Base-by-base conservation (phyloP, 495 filamentous ascomycete species). In the Daldinia bambusicola region DNA sequence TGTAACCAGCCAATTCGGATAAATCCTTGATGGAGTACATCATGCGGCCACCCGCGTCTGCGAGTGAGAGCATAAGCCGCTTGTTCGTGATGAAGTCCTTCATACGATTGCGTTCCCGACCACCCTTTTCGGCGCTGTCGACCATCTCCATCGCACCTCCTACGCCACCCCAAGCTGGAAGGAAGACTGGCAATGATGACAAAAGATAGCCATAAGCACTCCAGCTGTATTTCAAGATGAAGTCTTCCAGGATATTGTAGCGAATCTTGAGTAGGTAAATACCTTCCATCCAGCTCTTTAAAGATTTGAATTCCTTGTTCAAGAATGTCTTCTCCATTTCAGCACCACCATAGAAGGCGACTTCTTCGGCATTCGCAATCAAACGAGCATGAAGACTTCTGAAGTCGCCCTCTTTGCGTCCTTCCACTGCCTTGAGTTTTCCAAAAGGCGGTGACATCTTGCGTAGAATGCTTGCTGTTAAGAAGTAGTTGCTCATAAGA, bases 21-120 rank as follows among this genome's bases (percentile, higher is more conserved):
- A 99, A 91, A 74, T 99, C 96, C 82, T 99, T 99, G 82, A 99
- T 94, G 69, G 90, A 93, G 82, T 98, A 98, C 96, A 99, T 99
- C 91, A 99, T 95, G 38, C 96, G 87, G 20, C 94, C 94, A 60
- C 96, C 96, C 8, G 96, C 96, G 78, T 99, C 96, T 4, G 96
- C 96, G 14, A 98, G 86, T 18, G 95, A 98, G 31, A 99, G 87
- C 96, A 99, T 98, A 61, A 99, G 87, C 1, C 96, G 91, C 79
- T 98, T 98, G 80, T 99, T 99, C 14, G 95, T 98, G 80, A 99
- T 97, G 80, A 99, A 99, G n/a, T 95, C 90, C 82, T 95, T 94
- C 95, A 98, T 98, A 34, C 96, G 91, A 63, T 87, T 86, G 37
- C 90, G 87, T 77, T 97, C 93, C 13, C 91, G 87, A 31, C 87